Conservation (phyloP, 73 alveolate species). For the Symbiodinium pilosum region DNA sequence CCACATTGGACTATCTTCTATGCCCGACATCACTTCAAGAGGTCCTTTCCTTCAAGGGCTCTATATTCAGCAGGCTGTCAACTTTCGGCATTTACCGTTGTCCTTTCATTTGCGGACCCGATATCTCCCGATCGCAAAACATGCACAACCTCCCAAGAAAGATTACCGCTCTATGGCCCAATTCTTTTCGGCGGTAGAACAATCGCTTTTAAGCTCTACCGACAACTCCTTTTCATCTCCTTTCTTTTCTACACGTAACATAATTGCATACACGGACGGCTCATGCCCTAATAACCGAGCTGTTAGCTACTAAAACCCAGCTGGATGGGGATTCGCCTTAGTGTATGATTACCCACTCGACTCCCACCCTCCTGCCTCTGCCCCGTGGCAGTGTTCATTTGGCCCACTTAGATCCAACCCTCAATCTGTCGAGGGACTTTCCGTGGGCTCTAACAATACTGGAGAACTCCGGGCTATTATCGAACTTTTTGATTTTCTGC, state of each 20-base stretch:
- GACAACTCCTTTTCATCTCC: not conserved
- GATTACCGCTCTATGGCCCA: not conserved
- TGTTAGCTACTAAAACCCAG: not conserved
- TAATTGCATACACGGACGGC: not conserved
- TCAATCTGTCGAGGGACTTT: not conserved
- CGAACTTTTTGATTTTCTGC: not conserved
- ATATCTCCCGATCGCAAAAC: not conserved
- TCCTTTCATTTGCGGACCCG: not conserved
- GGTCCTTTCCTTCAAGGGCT: not conserved
- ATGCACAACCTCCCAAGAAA: not conserved
- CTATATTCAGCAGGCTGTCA: not conserved
- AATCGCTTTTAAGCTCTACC: not conserved
- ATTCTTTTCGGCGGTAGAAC: not conserved
- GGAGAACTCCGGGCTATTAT: not conserved
- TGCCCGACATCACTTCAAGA: not conserved
- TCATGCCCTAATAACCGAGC: not conserved
- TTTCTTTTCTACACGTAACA: not conserved
- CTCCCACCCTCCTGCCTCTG: not conserved
- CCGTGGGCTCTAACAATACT: not conserved
- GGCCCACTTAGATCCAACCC: not conserved
- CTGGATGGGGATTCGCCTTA: not conserved
- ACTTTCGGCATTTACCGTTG: not conserved
- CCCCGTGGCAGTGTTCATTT: not conserved
- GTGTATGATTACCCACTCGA: too few species aligned
- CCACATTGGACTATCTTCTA: not conserved